Base-by-base conservation (phyloP, 192 early-diverging fungal genomes). In the Coemansia sp. region DNA sequence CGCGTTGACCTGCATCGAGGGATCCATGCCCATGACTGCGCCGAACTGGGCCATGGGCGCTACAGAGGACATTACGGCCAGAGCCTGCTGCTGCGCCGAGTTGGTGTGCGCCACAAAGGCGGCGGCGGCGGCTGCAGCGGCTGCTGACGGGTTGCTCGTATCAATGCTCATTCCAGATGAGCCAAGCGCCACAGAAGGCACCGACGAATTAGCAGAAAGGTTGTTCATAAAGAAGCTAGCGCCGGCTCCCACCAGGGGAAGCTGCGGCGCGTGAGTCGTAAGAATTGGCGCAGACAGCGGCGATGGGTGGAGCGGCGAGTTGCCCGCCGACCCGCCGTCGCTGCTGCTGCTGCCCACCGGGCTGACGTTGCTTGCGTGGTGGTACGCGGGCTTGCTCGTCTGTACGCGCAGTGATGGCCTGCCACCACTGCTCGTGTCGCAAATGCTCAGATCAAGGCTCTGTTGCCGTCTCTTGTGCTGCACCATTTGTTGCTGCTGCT, bases 391-490 rank as follows among this genome's bases (percentile, higher is more conserved):
- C 4, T n/a, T 32, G 23, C 47, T 61, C 9, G 71, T 79, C 32
- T 54, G 64, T n/a, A 79, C 71, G 59, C 76, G 76, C 29, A 79
- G 76, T 59, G 42, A 28, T 10, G 76, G 64, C 54, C 71, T 34
- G 54, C 66, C 48, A 18, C 64, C 27, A 45, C 60, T 52, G 14
- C 53, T 55, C 7, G 45, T 64, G 14, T 42, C 29, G 32, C 55
- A 23, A 8, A 57, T 42, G 47, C 75, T 59, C 50, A 77, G 50
- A 30, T 77, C 69, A 53, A 77, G 65, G 62, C 69, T 71, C 34
- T 77, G 75, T 59, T 79, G 76, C 11, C 76, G 67, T 27, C 71
- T 50, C 61, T 70, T 79, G 47, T 63, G 70, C 42, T 22, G 60
- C 11, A 45, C 46, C 29, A 55, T 54, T 34, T 20, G 42, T 28